Evolutionary conservation across 2,329 filamentous ascomycete genomes (phyloP).

Genomic region (Ambrosiella xylebori): DNA sequence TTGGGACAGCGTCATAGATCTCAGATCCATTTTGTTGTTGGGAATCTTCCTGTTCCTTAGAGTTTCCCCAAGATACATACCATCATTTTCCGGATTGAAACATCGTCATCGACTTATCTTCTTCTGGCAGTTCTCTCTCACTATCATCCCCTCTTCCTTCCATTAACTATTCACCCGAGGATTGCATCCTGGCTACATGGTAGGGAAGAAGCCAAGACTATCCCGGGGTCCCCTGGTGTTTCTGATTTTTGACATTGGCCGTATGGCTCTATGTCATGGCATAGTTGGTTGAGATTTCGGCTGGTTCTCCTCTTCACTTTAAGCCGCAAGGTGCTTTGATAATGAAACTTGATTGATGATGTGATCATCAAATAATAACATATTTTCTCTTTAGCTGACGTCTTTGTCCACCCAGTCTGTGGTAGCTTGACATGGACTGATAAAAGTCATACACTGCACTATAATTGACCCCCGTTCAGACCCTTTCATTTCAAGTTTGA

Average conservation of each 20-base stretch:
- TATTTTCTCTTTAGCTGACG: background rate
- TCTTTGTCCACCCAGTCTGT: too few species aligned
- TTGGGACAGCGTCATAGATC: background rate
- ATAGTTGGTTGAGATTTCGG: too few species aligned
- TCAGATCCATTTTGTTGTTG: background rate
- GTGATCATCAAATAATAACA: background rate
- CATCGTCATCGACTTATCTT: background rate
- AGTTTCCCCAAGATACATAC: background rate
- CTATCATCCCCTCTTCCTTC: background rate
- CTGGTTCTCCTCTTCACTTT: background rate
- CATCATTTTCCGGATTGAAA: background rate
- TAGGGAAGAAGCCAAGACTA: background rate
- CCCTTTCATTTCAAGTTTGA: background rate
- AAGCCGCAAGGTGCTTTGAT: background rate
- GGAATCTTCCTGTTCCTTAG: background rate
- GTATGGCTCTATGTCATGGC: background rate
- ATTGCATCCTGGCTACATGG: background rate
- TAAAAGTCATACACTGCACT: background rate
- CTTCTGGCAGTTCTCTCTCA: background rate
- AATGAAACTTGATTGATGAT: background rate
- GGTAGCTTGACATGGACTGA: too few species aligned
- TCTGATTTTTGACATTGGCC: background rate
- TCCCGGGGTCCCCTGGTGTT: background rate
- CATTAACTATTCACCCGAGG: background rate
- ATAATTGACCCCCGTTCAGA: background rate